Conservation (phyloP, 345 rosid species). For the Syzygium aromaticum region DNA sequence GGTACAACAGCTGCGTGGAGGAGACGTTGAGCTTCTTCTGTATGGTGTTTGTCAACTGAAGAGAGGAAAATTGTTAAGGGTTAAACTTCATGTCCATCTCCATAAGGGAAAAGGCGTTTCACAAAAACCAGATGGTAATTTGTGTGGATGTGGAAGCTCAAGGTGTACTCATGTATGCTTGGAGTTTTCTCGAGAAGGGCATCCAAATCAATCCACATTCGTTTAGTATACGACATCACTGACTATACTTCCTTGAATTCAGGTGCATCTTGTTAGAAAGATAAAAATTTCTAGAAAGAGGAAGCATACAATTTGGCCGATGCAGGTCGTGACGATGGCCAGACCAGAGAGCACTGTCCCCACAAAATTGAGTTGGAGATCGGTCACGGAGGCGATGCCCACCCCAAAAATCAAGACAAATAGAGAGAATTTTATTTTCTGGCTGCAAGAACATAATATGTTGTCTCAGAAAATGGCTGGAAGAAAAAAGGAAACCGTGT, state of each 20-base stretch:
- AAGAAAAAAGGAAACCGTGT: neutral
- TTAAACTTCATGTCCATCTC: neutral
- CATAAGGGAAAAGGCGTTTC: neutral
- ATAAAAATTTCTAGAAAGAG: neutral
- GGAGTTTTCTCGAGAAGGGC: neutral
- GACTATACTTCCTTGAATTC: neutral
- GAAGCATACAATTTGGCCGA: slow-evolving; percentile 93
- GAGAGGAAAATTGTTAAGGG: slow-evolving; percentile 12
- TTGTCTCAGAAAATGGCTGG: neutral
- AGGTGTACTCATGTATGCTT: neutral
- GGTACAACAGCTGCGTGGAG: slow-evolving; percentile 92
- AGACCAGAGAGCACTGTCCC: slow-evolving; percentile 78
- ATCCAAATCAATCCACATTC: neutral
- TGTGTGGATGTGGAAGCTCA: neutral
- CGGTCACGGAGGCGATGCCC: slow-evolving; percentile 92
- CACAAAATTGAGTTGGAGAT: slow-evolving; percentile 79
- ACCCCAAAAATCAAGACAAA: slow-evolving; percentile 70
- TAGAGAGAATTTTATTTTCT: slow-evolving; percentile 64
- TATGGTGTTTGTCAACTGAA: slow-evolving; percentile 89
- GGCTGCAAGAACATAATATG: slow-evolving; percentile 37
- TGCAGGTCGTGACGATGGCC: slow-evolving; percentile 87
- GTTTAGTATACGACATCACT: neutral
- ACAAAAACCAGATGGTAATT: neutral
- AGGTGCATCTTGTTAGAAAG: neutral
- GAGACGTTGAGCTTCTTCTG: slow-evolving; percentile 92